Percentiles rank a stretch among this genome's conserved stretches.
Evolutionary conservation across 345 rosid species (phyloP).

Genomic region (Passiflora organensis): DNA sequence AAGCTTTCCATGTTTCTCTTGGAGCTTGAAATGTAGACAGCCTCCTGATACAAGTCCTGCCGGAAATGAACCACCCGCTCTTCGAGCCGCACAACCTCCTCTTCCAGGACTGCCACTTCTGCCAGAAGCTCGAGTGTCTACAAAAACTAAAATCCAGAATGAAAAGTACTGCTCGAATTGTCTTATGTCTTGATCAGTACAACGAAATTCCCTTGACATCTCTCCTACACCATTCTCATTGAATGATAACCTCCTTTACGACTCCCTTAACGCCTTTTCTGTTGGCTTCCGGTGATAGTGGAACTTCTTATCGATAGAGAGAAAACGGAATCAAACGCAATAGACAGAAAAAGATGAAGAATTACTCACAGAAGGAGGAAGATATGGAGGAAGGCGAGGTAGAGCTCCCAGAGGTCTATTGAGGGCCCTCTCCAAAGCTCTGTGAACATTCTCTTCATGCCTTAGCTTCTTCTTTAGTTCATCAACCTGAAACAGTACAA

Average conservation of each 20-base stretch:
- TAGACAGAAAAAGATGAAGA: conserved; percentile 4
- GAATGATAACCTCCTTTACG: too few species aligned
- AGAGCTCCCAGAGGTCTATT: conserved; percentile 82
- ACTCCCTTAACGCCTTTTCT: too few species aligned
- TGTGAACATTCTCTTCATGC: conserved; percentile 73
- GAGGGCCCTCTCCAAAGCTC: conserved; percentile 89
- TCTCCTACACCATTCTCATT: too few species aligned
- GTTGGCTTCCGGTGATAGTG: not conserved
- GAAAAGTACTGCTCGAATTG: conserved; percentile 12
- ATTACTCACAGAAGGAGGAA: conserved; percentile 70
- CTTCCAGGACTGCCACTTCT: conserved; percentile 93
- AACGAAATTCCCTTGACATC: too few species aligned
- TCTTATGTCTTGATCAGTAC: too few species aligned
- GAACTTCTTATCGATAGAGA: not conserved
- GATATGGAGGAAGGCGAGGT: conserved; percentile 90
- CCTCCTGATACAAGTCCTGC: conserved; percentile 73
- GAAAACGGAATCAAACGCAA: not conserved
- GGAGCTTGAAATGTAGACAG: conserved; percentile 51
- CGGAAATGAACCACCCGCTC: conserved; percentile 67
- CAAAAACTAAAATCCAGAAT: conserved; percentile 22
- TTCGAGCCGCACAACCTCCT: conserved; percentile 80
- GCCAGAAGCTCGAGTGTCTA: conserved; percentile 85
- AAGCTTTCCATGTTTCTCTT: conserved; percentile 37
- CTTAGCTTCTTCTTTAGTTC: conserved; percentile 77
- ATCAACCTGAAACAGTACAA: conserved; percentile 54